phyloP scores from a whole-genome alignment of 176 grass and related monocot species.

The sorghum (Sorghum bicolor) region DNA sequence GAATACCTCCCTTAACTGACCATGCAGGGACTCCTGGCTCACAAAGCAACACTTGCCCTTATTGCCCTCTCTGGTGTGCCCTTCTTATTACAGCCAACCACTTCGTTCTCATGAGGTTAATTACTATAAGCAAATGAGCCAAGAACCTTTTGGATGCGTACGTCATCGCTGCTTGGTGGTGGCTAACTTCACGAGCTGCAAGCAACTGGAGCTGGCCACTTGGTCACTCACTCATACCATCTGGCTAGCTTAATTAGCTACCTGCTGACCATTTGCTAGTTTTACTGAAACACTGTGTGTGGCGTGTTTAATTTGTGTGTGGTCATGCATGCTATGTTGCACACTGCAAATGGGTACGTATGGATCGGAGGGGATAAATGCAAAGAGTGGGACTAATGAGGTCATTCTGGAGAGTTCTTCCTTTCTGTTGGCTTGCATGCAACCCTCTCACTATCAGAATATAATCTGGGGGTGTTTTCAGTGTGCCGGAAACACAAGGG shows the following conservation, averaged over 20 bases:
- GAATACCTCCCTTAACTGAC: background rate
- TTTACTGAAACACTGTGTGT: background rate
- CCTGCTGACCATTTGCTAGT: background rate
- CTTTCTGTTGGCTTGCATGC: background rate
- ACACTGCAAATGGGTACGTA: background rate
- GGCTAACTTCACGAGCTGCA: background rate
- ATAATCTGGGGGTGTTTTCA: background rate
- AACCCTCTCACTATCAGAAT: background rate
- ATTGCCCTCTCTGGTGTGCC: background rate
- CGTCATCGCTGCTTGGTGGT: background rate
- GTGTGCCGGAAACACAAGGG: background rate
- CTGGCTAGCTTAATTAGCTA: background rate
- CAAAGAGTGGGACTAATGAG: background rate
- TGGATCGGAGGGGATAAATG: constrained; percentile 15
- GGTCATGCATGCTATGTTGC: constrained; percentile 3
- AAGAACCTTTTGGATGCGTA: background rate
- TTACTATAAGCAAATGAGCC: background rate
- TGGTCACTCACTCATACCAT: background rate
- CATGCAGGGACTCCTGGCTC: background rate
- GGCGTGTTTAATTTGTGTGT: background rate
- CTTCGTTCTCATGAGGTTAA: background rate
- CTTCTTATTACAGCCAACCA: background rate
- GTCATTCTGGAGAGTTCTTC: constrained; percentile 17
- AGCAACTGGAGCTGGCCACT: background rate
- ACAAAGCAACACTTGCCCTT: background rate